Evolutionary conservation across 2,329 filamentous ascomycete species (phyloP).

Genomic region (Fusarium staphyleae): DNA sequence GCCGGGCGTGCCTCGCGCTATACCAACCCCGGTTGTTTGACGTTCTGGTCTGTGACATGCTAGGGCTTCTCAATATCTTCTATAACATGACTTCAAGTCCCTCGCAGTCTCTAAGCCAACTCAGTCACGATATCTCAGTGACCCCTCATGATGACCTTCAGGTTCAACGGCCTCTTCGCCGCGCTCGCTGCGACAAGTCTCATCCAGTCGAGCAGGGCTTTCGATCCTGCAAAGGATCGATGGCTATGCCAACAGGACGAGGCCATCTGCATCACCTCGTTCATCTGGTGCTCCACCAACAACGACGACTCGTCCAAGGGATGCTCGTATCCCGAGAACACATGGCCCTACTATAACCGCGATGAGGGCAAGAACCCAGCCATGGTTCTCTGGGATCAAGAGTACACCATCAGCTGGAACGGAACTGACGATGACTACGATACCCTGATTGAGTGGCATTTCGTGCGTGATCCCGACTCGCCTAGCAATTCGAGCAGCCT

Average conservation of each 20-base stretch:
- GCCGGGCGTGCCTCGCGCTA: conserved; percentile 4
- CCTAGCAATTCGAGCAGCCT: conserved; percentile 20
- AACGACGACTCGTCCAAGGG: conserved; percentile 19
- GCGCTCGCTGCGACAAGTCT: conserved; percentile 1
- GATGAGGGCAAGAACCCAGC: conserved; percentile 15
- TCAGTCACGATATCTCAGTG: background rate
- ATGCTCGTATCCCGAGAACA: conserved; percentile 15
- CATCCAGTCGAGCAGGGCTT: conserved; percentile 2
- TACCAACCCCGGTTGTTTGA: conserved; percentile 1
- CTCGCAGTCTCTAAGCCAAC: background rate
- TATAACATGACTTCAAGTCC: background rate
- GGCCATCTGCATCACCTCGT: conserved; percentile 29
- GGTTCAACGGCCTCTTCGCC: conserved; percentile 6
- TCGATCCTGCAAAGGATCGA: conserved; percentile 14
- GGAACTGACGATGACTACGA: conserved; percentile 24
- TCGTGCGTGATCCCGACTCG: conserved; percentile 18
- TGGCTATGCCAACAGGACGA: conserved; percentile 26
- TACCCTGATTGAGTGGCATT: conserved; percentile 20
- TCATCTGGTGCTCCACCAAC: conserved; percentile 29
- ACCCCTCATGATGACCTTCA: background rate
- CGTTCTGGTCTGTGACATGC: background rate
- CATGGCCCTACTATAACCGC: conserved; percentile 8
- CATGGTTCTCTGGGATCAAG: conserved; percentile 25
- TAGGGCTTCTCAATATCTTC: background rate
- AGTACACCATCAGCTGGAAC: conserved; percentile 26